Percentiles rank a stretch among this genome's conserved stretches.
Conservation (phyloP, 1,284 basidiomycete genomes). For the Erythrobasidium hasegawianum region DNA sequence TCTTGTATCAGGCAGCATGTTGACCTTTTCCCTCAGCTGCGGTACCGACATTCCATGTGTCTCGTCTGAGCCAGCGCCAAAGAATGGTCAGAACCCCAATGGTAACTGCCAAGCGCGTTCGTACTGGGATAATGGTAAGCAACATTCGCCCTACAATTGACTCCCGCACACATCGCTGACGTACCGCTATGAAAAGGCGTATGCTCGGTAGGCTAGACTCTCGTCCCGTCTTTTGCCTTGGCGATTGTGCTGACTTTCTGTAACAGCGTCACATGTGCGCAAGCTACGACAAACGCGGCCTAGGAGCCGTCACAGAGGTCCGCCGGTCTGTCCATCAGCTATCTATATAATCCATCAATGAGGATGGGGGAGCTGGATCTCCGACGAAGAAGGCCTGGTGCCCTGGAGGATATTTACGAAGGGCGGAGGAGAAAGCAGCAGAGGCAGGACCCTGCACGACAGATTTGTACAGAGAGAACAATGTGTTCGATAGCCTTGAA, state of each 20-base stretch:
- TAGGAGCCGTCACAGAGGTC: neutral
- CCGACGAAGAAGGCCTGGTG: no score
- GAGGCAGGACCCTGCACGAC: no score
- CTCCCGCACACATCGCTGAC: no score
- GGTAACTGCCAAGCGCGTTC: constrained; percentile 16
- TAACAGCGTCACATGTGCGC: constrained; percentile 6
- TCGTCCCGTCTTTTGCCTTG: neutral
- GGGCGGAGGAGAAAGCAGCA: no score
- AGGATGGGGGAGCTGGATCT: no score
- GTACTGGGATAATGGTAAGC: constrained; percentile 9
- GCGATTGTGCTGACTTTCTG: neutral
- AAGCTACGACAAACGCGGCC: constrained; percentile 1
- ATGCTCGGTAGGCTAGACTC: neutral
- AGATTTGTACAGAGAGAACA: no score
- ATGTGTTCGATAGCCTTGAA: no score
- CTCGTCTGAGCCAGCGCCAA: constrained; percentile 7
- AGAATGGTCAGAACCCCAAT: constrained; percentile 8
- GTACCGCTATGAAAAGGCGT: neutral
- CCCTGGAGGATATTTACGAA: no score
- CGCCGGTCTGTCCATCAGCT: neutral
- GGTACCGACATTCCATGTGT: constrained; percentile 12
- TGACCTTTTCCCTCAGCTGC: neutral
- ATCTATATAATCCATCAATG: neutral
- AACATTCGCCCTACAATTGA: neutral
- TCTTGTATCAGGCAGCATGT: neutral